phyloP scores from a whole-genome alignment of 345 rosid genomes.

The Kandelia obovata region DNA sequence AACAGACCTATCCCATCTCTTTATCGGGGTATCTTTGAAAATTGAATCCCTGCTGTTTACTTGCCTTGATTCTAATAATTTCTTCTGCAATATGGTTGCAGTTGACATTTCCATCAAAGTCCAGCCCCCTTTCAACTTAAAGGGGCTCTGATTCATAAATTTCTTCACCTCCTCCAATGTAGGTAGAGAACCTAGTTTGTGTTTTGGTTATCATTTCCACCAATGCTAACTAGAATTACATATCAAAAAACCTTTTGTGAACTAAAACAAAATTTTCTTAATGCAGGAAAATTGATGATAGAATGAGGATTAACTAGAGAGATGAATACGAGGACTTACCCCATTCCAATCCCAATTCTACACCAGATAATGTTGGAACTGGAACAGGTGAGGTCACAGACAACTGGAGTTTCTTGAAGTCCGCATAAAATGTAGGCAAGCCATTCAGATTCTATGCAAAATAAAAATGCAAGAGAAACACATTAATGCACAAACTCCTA shows the following conservation, averaged over 20 bases:
- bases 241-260: slow-evolving; percentile 12
- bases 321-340: slow-evolving; percentile 42
- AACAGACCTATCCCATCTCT: slow-evolving; percentile 47
- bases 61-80: slow-evolving; percentile 26
- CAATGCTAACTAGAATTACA: slow-evolving; percentile 21
- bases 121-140: slow-evolving; percentile 45
- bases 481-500: neutral
- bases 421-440: slow-evolving; percentile 58
- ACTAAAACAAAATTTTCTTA: neutral
- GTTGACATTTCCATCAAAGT: slow-evolving; percentile 42
- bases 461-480: slow-evolving; percentile 11
- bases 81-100: slow-evolving; percentile 45
- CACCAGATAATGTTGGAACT: slow-evolving; percentile 31
- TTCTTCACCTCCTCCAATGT: slow-evolving; percentile 57
- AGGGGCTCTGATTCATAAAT: slow-evolving; percentile 39
- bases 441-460: slow-evolving; percentile 42
- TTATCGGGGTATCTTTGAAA: slow-evolving; percentile 24
- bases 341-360: slow-evolving; percentile 52
- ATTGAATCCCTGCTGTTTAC: slow-evolving; percentile 17
- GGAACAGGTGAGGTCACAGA: slow-evolving; percentile 41
- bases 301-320: slow-evolving; percentile 7
- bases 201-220: slow-evolving; percentile 31
- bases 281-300: neutral
- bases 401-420: slow-evolving; percentile 48
- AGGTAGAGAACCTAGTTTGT: slow-evolving; percentile 70